Evolutionary conservation across 805 yeast genomes (phyloP).

Genomic region (Candida maris): DNA sequence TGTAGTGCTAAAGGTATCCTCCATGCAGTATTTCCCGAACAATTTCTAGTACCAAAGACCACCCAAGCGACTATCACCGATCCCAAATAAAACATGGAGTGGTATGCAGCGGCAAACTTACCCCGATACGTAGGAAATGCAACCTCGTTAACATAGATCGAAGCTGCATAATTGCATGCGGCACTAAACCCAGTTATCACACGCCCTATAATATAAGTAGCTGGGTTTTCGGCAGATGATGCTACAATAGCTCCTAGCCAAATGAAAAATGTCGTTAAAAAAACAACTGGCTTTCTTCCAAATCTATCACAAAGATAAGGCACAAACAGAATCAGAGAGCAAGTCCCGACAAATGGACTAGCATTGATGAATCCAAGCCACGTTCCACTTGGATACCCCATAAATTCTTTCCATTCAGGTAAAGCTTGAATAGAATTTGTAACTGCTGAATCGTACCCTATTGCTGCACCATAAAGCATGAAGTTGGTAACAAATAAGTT

Average conservation of each 20-base stretch:
- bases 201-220: constrained; percentile 39
- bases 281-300: constrained; percentile 58
- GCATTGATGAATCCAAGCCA: constrained; percentile 27
- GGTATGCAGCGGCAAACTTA: constrained; percentile 37
- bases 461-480: constrained; percentile 18
- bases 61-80: constrained; percentile 43
- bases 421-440: constrained; percentile 19
- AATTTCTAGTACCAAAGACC: constrained; percentile 30
- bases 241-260: constrained; percentile 53
- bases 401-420: constrained; percentile 15
- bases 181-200: constrained; percentile 24
- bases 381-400: constrained; percentile 15
- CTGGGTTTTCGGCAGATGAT: constrained; percentile 26
- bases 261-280: constrained; percentile 49
- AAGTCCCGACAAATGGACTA: constrained; percentile 4
- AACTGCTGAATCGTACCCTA: constrained; percentile 19
- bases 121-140: constrained; percentile 26
- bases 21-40: constrained; percentile 45
- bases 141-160: constrained; percentile 30
- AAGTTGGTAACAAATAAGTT: constrained; percentile 11
- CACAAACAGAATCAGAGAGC: constrained; percentile 16
- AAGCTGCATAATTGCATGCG: constrained; percentile 22
- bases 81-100: constrained; percentile 41
- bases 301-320: constrained; percentile 17
- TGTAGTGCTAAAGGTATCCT: constrained; percentile 51